Evolutionary conservation across 495 filamentous ascomycete species (phyloP), one percentile per base, ranked within the genome.

Genomic region (Bombardia bombarda): DNA sequence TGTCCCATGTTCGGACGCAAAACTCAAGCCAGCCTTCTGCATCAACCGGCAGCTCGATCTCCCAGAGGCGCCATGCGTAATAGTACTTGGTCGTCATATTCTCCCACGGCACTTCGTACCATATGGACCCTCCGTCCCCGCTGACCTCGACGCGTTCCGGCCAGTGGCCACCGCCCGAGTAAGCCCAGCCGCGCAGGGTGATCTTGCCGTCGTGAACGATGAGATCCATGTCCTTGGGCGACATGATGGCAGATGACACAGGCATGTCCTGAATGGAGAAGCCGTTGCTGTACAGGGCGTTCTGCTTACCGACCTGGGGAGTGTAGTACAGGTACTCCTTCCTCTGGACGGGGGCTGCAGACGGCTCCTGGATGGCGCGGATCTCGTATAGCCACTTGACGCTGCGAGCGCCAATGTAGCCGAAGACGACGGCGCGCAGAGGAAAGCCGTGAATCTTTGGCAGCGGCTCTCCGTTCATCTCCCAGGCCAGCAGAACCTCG

Each of bases 401-500:
- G 43, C 67, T 72, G 25, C 74, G 51, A 2, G 74, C 76, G 14
- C 74, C 75, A 41, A 84, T 82, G 43, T 82, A 82, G 1, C 82
- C 81, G 34, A 78, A 57, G 0, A 82, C 78, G 1, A 86, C 69
- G 0, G 69, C 70, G 3, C 82, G 68, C 3, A 86, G 55, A 3
- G 82, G 82, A 18, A 63, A 79, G 2, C 82, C 82, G 46, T 84
- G 80, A 47, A 80, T 79, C 44, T 70, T 73, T 1, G 82, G 82
- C 1, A 86, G 66, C 0, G 76, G 74, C 43, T 79, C 61, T 22
- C 74, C 80, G 38, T 86, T 85, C 80, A 83, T 83, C 48, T 82
- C 80, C 74, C 74, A 84, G 1, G 77, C 79, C 3, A 84, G 69
- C 42, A 86, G 66, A 19, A 84, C 81, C 46, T 86, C 80, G 51